Evolutionary conservation across 2,329 filamentous ascomycete species (phyloP), one percentile per base, ranked within the genome.

Genomic region (Colletotrichum chrysophilum): DNA sequence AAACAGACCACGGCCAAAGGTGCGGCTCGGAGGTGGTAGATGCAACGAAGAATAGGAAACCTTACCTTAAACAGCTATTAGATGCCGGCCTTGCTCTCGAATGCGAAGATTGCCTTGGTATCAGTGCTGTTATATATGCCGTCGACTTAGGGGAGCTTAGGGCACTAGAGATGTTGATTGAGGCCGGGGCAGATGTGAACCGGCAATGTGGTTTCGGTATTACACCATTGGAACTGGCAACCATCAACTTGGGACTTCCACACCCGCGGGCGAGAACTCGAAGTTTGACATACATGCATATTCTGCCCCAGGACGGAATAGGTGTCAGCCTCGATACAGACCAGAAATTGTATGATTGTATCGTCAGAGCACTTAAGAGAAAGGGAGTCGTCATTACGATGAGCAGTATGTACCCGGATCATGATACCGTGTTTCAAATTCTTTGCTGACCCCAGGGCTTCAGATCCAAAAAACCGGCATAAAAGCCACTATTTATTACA

Each of bases 401-500:
- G 43, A 48, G 43, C 43, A 48, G n/a, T 48, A 21, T 12, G 43
- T 48, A 48, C 10, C n/a, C 10, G n/a, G 0, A 21, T 48, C 5
- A 48, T 13, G 43, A 1, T 0, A 21, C 0, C 3, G 43, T 0
- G 43, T 13, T n/a, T 48, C 43, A 0, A 21, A 48, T n/a, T 21
- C 10, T 13, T 48, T 21, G 1, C 43, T 48, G 1, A 48, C 10
- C 43, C 2, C 43, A 48, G n/a, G 0, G 10, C 10, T 21, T 48
- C 0, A 48, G 43, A 21, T 0, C 18, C 43, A 48, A 5, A 1
- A 48, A 21, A n/a, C 1, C 5, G 5, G 9, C 9, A 7, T 0
- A 48, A 21, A 48, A 0, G 43, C 2, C 1, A 48, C 5, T 7
- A 21, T 7, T 21, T 48, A 13, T 13, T 1, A 4, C 43, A 48